Conservation (phyloP, 257 asterid genomes). For the Petunia axillaris region DNA sequence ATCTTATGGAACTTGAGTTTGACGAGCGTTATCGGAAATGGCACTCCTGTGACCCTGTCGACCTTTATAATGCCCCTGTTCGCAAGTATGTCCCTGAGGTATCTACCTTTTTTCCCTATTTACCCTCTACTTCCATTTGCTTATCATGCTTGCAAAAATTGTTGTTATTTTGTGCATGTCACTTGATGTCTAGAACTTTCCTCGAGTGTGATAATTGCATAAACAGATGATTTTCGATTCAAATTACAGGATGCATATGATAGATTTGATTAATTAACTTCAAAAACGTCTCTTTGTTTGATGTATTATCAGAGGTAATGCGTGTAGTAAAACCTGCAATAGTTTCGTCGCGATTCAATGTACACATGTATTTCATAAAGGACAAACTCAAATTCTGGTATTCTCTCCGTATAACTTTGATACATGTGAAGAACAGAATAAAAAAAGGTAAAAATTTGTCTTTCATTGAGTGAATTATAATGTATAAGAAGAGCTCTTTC, state of each 20-base stretch:
- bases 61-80: constrained; percentile 83
- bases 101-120: constrained; percentile 14
- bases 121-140: background rate
- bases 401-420: background rate
- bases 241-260: background rate
- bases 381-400: background rate
- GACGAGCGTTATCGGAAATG: constrained; percentile 85
- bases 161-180: too few relatives aligned
- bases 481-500: background rate
- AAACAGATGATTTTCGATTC: constrained; percentile 4
- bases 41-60: constrained; percentile 95
- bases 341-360: background rate
- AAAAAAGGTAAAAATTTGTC: background rate
- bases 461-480: background rate
- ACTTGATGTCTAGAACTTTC: too few relatives aligned
- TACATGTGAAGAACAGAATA: background rate
- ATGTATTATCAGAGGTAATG: background rate
- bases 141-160: too few relatives aligned
- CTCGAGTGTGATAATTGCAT: background rate
- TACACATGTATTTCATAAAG: too few relatives aligned
- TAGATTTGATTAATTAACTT: background rate
- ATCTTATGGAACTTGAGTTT: constrained; percentile 94
- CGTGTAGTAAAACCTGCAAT: background rate
- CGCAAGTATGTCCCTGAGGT: constrained; percentile 88
- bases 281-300: background rate